Conservation (phyloP, 2,329 filamentous ascomycete genomes). For the Dactylellina haptotyla region DNA sequence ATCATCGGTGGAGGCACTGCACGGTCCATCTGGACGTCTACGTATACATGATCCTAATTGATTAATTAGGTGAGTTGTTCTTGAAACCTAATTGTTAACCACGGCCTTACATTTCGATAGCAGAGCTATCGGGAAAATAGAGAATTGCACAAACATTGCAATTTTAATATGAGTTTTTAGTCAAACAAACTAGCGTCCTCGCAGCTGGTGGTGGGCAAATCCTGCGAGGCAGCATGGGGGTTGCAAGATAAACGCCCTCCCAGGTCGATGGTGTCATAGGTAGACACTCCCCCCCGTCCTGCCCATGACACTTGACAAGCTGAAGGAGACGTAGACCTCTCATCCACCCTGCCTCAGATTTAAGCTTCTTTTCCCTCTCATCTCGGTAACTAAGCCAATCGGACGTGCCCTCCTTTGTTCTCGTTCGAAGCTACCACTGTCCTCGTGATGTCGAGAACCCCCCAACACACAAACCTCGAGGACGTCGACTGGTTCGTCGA, state of each 20-base stretch:
- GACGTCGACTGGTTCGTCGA: neutral
- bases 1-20: conserved; percentile 13
- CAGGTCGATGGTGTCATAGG: conserved; percentile 37
- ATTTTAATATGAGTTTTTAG: conserved; percentile 12
- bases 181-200: conserved; percentile 14
- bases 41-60: neutral
- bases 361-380: conserved; percentile 51
- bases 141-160: neutral
- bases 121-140: neutral
- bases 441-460: conserved; percentile 3
- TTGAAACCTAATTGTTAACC: conserved; percentile 9
- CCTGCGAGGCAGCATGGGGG: conserved; percentile 25
- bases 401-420: conserved; percentile 9
- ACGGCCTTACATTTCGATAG: conserved; percentile 6
- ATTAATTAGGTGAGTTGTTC: conserved; percentile 44
- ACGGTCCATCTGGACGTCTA: neutral
- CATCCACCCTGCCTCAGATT: conserved; percentile 27
- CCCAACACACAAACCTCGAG: conserved; percentile 1
- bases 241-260: conserved; percentile 15
- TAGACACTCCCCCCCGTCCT: neutral
- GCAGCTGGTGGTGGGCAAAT: conserved; percentile 36
- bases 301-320: neutral
- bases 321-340: conserved; percentile 5
- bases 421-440: neutral
- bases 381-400: conserved; percentile 45